These are phyloP conservation scores for Colletotrichum destructivum DNA, from an alignment of 2,329 filamentous ascomycete genomes.

Conservation along the genomic window DNA sequence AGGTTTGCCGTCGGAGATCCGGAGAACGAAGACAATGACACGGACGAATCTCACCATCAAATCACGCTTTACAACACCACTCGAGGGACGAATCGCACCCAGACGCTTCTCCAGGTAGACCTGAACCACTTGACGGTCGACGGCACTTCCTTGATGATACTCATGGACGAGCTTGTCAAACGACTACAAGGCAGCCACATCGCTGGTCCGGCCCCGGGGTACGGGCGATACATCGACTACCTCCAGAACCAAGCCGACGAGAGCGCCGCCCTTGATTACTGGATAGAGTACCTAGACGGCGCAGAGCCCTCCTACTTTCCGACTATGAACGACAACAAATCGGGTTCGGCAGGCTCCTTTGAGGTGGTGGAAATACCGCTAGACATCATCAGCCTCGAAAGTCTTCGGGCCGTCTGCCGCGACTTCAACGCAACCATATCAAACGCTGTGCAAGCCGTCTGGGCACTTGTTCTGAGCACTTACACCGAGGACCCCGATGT, in stretches of 20 bases:
- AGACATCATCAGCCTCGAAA: neutral
- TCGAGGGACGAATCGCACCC: neutral
- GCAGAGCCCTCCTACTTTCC: constrained; percentile 45
- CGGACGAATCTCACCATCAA: constrained; percentile 8
- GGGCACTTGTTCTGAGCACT: constrained; percentile 24
- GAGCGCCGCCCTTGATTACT: constrained; percentile 42
- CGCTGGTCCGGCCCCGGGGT: constrained; percentile 20
- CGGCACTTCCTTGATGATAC: constrained; percentile 32
- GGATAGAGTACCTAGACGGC: constrained; percentile 43
- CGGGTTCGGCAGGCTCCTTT: constrained; percentile 4
- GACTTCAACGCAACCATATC: constrained; percentile 25
- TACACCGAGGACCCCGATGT: constrained; percentile 27
- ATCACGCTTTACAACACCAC: constrained; percentile 17
- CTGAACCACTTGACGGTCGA: constrained; percentile 35
- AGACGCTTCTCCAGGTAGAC: constrained; percentile 17
- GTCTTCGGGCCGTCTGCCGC: constrained; percentile 19
- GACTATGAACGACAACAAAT: constrained; percentile 22
- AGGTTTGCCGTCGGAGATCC: constrained; percentile 6
- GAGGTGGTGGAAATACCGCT: constrained; percentile 23
- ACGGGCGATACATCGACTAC: constrained; percentile 44
- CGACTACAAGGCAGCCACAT: neutral
- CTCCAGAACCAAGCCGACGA: constrained; percentile 36
- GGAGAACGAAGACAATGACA: neutral
- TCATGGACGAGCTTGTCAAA: constrained; percentile 20
- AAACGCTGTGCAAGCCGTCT: constrained; percentile 17